These are phyloP conservation scores for Lecanoromycetidae sp. DNA, from an alignment of 2,329 filamentous ascomycete species.

Conservation along the genomic window DNA sequence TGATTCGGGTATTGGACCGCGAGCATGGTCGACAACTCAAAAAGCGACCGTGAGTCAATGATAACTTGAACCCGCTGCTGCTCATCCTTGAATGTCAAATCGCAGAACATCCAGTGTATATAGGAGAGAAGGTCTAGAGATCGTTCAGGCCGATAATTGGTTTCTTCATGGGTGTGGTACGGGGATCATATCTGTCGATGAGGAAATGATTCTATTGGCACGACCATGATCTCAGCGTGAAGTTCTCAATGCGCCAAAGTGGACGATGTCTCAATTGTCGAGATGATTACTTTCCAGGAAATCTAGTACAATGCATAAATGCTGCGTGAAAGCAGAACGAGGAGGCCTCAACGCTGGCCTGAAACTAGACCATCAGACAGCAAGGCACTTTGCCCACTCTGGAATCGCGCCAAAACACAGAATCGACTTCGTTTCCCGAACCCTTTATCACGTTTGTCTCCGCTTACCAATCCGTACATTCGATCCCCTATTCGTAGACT, in stretches of 20 bases:
- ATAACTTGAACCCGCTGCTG: conserved; percentile 3
- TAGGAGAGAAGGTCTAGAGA: conserved; percentile 2
- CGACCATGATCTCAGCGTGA: neutral
- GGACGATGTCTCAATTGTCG: too few species aligned
- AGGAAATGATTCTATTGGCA: conserved; percentile 1
- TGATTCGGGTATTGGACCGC: conserved; percentile 6
- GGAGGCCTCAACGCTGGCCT: too few species aligned
- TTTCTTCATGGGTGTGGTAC: neutral
- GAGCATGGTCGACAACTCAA: conserved; percentile 3
- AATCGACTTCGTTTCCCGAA: too few species aligned
- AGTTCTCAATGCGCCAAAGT: neutral
- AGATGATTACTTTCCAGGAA: too few species aligned
- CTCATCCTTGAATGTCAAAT: neutral
- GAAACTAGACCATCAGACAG: too few species aligned
- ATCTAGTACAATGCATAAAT: too few species aligned
- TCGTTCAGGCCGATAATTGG: neutral
- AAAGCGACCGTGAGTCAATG: neutral
- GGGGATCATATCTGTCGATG: neutral
- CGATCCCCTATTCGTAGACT: too few species aligned
- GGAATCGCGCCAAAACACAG: too few species aligned
- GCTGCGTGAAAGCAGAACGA: too few species aligned
- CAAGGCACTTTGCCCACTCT: too few species aligned
- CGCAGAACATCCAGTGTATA: neutral
- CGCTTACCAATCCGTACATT: too few species aligned
- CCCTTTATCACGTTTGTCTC: too few species aligned